Evolutionary conservation across 2,329 filamentous ascomycete genomes (phyloP).

Genomic region (Scytalidium lignicola): DNA sequence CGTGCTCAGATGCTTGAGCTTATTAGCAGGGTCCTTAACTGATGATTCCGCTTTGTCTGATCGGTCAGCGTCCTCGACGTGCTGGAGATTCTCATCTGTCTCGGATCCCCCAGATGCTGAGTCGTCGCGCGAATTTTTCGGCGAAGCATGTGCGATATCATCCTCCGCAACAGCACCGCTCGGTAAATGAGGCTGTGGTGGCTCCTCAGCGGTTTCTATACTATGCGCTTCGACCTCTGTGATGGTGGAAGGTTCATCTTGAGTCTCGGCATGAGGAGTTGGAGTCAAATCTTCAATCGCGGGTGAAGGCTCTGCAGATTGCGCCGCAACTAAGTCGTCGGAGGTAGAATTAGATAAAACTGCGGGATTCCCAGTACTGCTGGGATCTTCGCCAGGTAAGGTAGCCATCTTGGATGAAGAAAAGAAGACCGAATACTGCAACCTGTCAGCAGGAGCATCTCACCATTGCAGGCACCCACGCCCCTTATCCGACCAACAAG

Average conservation of each 20-base stretch:
- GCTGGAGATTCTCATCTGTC: conserved; percentile 17
- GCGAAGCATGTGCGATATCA: conserved; percentile 14
- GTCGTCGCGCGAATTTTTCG: conserved; percentile 17
- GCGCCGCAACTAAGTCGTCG: conserved; percentile 15
- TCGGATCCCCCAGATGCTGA: conserved; percentile 21
- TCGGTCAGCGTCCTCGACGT: conserved; percentile 7
- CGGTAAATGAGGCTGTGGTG: not conserved
- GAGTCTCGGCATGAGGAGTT: conserved; percentile 5
- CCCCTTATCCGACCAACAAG: not conserved
- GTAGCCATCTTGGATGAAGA: conserved; percentile 5
- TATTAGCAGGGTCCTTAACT: conserved; percentile 23
- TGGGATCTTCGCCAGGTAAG: conserved; percentile 38
- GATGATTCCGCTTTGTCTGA: conserved; percentile 6
- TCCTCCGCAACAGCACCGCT: conserved; percentile 3
- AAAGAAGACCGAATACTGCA: conserved; percentile 22
- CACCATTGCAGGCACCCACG: not conserved
- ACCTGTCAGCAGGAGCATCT: conserved; percentile 14
- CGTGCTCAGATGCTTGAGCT: conserved; percentile 52
- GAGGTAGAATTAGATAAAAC: conserved; percentile 41
- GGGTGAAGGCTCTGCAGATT: conserved; percentile 4
- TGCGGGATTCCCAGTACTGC: conserved; percentile 46
- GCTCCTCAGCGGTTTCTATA: not conserved
- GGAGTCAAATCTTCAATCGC: conserved; percentile 4
- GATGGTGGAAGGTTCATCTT: not conserved
- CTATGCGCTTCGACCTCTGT: not conserved